Conservation (phyloP, 208 protist genomes). For the Tritrichomonas musculus region DNA sequence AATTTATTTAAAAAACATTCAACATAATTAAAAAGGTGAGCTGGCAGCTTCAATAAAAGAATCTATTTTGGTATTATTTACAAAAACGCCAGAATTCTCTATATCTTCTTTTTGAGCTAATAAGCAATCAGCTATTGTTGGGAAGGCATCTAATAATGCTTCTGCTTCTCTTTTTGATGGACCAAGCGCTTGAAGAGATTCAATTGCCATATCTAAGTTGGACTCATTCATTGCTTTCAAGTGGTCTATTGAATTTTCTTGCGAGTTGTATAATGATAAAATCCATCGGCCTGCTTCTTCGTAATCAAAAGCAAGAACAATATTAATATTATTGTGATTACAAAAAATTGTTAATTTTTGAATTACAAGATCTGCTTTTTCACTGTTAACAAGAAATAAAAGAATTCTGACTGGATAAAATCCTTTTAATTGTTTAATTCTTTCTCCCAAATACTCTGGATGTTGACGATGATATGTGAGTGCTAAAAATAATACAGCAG, state of each 20-base stretch:
- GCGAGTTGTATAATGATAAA: not conserved
- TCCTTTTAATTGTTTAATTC: not conserved
- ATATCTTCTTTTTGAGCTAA: not conserved
- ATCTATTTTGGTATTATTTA: too few relatives aligned
- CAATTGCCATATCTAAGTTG: not conserved
- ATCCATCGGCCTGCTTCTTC: not conserved
- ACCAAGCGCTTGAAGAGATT: not conserved
- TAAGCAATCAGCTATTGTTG: not conserved
- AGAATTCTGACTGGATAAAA: not conserved
- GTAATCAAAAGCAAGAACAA: slow-evolving; percentile 6
- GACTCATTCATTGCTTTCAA: slow-evolving; percentile 11
- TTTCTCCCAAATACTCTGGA: slow-evolving; percentile 3
- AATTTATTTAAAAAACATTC: too few relatives aligned
- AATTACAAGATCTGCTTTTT: not conserved
- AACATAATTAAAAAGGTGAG: too few relatives aligned
- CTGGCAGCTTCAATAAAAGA: too few relatives aligned
- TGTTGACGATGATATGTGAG: slow-evolving; percentile 31
- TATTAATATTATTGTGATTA: not conserved
- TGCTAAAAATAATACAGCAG: not conserved
- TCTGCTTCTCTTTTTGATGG: not conserved
- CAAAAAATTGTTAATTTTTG: not conserved
- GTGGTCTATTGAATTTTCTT: not conserved
- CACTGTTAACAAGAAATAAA: not conserved
- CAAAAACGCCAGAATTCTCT: not conserved
- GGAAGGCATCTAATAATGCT: not conserved